Conservation (phyloP, 176 grass and related monocot genomes). For the Thalia dealbata region DNA sequence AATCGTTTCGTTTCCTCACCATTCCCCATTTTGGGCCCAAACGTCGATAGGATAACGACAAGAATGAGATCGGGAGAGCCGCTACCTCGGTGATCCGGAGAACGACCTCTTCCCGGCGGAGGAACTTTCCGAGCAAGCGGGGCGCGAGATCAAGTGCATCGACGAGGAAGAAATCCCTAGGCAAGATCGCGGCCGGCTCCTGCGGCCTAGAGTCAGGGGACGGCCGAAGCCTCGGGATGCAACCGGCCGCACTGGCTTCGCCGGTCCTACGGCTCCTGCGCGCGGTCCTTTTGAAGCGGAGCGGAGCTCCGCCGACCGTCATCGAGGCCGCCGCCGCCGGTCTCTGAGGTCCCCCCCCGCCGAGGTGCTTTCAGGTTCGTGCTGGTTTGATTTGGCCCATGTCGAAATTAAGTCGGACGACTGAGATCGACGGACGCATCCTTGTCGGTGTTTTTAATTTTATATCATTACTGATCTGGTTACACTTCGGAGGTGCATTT, state of each 20-base stretch:
- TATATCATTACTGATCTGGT: too few species aligned
- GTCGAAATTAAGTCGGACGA: neutral
- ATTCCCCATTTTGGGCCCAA: neutral
- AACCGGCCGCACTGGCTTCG: neutral
- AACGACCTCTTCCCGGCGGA: conserved; percentile 67
- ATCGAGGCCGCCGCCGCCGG: neutral
- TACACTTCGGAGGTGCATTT: too few species aligned
- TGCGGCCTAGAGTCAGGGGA: too few species aligned
- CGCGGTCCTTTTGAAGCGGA: conserved; percentile 51
- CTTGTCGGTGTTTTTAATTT: too few species aligned
- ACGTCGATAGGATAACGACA: neutral
- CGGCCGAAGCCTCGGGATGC: neutral
- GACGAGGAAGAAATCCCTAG: conserved; percentile 58
- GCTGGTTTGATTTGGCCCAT: neutral
- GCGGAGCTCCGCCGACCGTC: conserved; percentile 4
- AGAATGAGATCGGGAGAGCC: neutral
- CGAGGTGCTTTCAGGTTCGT: neutral
- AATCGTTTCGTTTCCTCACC: neutral
- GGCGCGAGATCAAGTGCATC: conserved; percentile 80
- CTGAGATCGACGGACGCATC: neutral
- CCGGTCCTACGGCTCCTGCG: conserved; percentile 22
- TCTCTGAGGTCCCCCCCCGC: neutral
- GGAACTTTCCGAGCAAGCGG: conserved; percentile 77
- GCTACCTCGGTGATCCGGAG: conserved; percentile 86
- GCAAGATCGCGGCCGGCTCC: conserved; percentile 25